phyloP scores from a whole-genome alignment of 2,329 filamentous ascomycete species.

The Aspergillus alliaceus region DNA sequence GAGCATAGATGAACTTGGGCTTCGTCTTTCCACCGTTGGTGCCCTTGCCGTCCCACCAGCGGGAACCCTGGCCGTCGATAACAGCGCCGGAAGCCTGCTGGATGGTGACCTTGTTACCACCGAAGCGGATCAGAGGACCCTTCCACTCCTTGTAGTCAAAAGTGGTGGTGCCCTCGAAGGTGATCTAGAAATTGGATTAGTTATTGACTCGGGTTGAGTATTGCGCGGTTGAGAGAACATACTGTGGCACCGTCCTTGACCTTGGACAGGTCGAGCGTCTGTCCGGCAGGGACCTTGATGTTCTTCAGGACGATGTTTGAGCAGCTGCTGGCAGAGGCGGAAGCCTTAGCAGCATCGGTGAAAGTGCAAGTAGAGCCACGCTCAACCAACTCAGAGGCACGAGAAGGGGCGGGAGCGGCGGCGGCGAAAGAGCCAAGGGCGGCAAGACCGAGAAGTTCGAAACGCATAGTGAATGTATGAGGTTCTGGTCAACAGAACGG shows the following conservation, averaged over 20 bases:
- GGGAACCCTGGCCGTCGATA: slow-evolving; percentile 57
- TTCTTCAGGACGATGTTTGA: slow-evolving; percentile 54
- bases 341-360: slow-evolving; percentile 51
- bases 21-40: slow-evolving; percentile 63
- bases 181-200: slow-evolving; percentile 41
- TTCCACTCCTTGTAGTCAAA: slow-evolving; percentile 66
- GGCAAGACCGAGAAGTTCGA: slow-evolving; percentile 20
- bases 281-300: slow-evolving; percentile 58
- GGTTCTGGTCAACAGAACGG: slow-evolving; percentile 17
- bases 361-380: slow-evolving; percentile 54
- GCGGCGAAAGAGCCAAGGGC: slow-evolving; percentile 19
- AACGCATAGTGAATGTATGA: slow-evolving; percentile 20
- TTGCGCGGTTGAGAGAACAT: slow-evolving; percentile 3
- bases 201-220: not conserved
- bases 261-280: slow-evolving; percentile 59
- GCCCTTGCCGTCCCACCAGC: slow-evolving; percentile 64
- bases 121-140: slow-evolving; percentile 63
- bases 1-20: slow-evolving; percentile 64
- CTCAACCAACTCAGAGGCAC: slow-evolving; percentile 24
- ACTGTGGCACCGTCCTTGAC: slow-evolving; percentile 53
- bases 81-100: slow-evolving; percentile 52
- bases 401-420: slow-evolving; percentile 24
- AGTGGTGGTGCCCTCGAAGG: slow-evolving; percentile 64
- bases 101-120: slow-evolving; percentile 57
- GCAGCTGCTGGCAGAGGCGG: slow-evolving; percentile 53